Conservation (phyloP, 257 asterid species). For the Solanum clarkiae region DNA sequence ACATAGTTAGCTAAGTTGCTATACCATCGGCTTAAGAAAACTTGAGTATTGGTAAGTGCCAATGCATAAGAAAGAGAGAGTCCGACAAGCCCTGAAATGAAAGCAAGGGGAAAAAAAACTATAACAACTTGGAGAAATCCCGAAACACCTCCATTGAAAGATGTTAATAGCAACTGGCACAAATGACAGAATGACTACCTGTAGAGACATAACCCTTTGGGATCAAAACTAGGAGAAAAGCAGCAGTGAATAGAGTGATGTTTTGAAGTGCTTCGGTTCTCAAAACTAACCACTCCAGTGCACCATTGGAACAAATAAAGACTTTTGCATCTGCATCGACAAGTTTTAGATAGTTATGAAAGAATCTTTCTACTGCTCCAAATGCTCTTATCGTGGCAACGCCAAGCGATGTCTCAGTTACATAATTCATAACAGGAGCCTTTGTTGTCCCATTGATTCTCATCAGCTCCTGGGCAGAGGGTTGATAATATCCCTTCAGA, state of each 20-base stretch:
- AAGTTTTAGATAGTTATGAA: conserved; percentile 38
- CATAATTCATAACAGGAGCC: conserved; percentile 69
- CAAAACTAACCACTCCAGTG: conserved; percentile 62
- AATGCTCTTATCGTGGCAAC: conserved; percentile 65
- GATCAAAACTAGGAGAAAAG: conserved; percentile 33
- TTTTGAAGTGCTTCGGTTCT: conserved; percentile 66
- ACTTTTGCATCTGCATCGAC: conserved; percentile 64
- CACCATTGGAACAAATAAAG: conserved; percentile 49
- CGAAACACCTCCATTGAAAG: neutral
- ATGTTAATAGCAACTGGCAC: neutral
- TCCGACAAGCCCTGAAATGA: conserved; percentile 53
- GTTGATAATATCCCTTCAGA: conserved; percentile 61
- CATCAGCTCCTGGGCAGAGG: conserved; percentile 66
- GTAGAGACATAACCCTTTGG: conserved; percentile 42
- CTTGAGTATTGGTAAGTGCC: conserved; percentile 41
- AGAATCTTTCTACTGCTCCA: conserved; percentile 35
- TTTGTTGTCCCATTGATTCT: conserved; percentile 80
- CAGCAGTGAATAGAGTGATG: conserved; percentile 48
- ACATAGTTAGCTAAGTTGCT: conserved; percentile 46
- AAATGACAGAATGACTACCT: conserved; percentile 21
- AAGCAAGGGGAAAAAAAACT: neutral
- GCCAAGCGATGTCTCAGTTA: conserved; percentile 71
- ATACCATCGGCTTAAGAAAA: conserved; percentile 49
- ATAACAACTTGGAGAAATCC: neutral
- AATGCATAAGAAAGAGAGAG: conserved; percentile 74